Conservation (phyloP, 768 basidiomycete species). For the Russula olivacea region DNA sequence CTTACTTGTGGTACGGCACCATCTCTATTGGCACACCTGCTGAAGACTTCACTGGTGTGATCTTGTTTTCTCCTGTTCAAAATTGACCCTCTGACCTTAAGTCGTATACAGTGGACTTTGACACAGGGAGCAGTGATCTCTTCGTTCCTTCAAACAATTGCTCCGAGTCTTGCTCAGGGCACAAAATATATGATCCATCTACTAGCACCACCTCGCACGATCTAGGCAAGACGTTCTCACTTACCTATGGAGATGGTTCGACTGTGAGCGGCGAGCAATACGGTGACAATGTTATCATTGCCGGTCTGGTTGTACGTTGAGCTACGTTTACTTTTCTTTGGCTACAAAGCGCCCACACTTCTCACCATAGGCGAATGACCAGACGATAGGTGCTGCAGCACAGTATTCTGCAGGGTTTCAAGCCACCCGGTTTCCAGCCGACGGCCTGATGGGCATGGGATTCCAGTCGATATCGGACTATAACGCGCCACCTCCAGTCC, state of each 20-base stretch:
- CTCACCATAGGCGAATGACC: slow-evolving; percentile 28
- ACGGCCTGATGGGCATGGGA: slow-evolving; percentile 42
- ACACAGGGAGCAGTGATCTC: slow-evolving; percentile 34
- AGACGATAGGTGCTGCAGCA: slow-evolving; percentile 45
- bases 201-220: slow-evolving; percentile 24
- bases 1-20: slow-evolving; percentile 14
- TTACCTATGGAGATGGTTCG: slow-evolving; percentile 39
- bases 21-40: slow-evolving; percentile 17
- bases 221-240: slow-evolving; percentile 29
- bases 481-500: slow-evolving; percentile 30
- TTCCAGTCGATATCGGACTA: slow-evolving; percentile 29
- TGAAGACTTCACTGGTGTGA: not conserved
- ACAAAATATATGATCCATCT: slow-evolving; percentile 1
- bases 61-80: not conserved
- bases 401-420: slow-evolving; percentile 35
- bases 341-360: no score
- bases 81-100: slow-evolving; percentile 34
- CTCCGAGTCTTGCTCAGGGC: slow-evolving; percentile 28
- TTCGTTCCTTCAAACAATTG: slow-evolving; percentile 35
- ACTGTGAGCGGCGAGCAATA: slow-evolving; percentile 38
- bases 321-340: no score
- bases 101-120: slow-evolving; percentile 34
- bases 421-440: slow-evolving; percentile 30
- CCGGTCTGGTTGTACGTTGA: slow-evolving; percentile 26
- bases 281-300: slow-evolving; percentile 40